These are phyloP conservation scores for Jatropha curcas DNA, from an alignment of 345 rosid species.

Conservation along the genomic window DNA sequence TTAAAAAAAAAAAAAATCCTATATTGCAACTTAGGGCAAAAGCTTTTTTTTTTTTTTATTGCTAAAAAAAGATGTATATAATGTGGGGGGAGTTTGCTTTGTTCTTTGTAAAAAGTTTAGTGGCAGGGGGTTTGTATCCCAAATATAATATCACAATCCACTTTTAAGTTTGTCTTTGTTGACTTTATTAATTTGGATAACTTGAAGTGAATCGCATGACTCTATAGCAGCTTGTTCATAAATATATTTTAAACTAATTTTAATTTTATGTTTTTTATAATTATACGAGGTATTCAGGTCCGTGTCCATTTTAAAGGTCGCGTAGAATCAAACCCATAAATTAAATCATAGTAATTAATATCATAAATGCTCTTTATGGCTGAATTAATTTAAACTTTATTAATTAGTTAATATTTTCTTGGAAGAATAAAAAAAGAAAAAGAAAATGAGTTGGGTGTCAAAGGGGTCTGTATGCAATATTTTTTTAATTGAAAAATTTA, in stretches of 20 bases:
- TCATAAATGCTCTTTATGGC: too few relatives aligned
- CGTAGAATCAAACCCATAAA: too few relatives aligned
- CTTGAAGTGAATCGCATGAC: conserved; percentile 16
- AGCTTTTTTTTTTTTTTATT: not conserved
- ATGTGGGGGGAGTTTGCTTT: not conserved
- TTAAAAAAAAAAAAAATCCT: not conserved
- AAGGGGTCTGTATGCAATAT: not conserved
- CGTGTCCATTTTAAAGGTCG: too few relatives aligned
- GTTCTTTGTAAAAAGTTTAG: not conserved
- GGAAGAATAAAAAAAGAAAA: not conserved
- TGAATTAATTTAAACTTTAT: too few relatives aligned
- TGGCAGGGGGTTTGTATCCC: conserved; percentile 33
- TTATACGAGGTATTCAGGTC: too few relatives aligned
- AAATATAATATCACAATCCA: not conserved
- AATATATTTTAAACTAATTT: too few relatives aligned
- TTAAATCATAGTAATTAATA: too few relatives aligned
- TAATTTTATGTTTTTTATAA: too few relatives aligned
- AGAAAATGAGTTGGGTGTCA: not conserved
- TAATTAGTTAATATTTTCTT: not conserved
- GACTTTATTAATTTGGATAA: conserved; percentile 3
- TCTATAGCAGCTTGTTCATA: not conserved
- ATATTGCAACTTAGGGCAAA: not conserved
- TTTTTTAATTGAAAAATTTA: not conserved
- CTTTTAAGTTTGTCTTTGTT: not conserved
- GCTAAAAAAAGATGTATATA: not conserved